Evolutionary conservation across 1,139 yeast species (phyloP), one percentile per base, ranked within the genome.

Genomic region (Candida frijolesensis): DNA sequence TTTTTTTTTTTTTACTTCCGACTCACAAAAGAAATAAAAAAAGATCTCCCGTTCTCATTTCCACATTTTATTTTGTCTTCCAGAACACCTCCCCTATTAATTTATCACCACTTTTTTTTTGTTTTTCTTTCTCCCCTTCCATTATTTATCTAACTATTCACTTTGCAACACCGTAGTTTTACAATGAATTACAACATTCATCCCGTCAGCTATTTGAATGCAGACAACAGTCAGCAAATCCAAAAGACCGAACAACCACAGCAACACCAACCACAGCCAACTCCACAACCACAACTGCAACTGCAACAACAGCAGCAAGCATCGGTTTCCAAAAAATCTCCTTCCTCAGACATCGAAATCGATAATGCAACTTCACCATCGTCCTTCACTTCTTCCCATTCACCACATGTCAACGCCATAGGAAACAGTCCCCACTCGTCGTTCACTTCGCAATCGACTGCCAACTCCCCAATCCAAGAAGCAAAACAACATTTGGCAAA

Each of bases 141-240:
- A 5, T 22, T 16, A 16, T 35, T n/a, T 16, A 25, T 25, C 29
- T 25, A 6, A 25, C 7, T 25, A 25, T 25, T 25, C 35, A 15
- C 22, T 3, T 45, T 12, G 18, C 11, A n/a, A 54, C 29, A 25
- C 29, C 4, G 9, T 25, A 25, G 10, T 25, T 25, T 8, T 9
- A 25, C 37, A 37, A 72, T 74, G 77, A 74, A 74, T 55, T 76
- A 73, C 57, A 76, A 74, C 57, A 64, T 76, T 51, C 80, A 76
- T 54, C 80, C 80, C 12, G 72, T 75, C 30, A 65, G 78, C 15
- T 76, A 76, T 53, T 68, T 76, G 49, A 76, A 76, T 60, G 79
- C 79, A 30, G 66, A 68, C 45, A 53, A 19, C 16, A 38, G 22
- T 16, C 47, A 46, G 12, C 29, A 25, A 25, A 5, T 8, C 10